Evolutionary conservation across 805 yeast genomes (phyloP), one percentile per base, ranked within the genome.

Genomic region (Sugiyamaella lignohabitans): DNA sequence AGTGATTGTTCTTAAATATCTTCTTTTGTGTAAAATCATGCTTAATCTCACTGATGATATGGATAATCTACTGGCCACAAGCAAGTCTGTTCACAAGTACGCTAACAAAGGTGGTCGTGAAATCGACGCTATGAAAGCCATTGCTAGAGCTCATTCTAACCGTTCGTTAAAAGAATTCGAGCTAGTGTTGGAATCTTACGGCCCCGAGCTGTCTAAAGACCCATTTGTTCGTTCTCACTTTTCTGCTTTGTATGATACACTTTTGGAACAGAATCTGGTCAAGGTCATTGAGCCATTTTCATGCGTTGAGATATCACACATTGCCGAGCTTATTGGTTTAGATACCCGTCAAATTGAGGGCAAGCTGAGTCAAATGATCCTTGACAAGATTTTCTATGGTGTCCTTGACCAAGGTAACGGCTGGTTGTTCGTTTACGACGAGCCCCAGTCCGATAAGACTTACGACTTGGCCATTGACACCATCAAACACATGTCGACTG

Each of bases 351-450:
- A 87, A 62, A 87, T 93, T 27, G 99, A 93, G 68, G 94, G 94
- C 18, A 93, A 93, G 65, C 74, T 93, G 53, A 82, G 94, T 42
- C 97, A 91, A 67, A 91, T 93, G 98, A 91, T 93, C 57, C 75
- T 93, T 58, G 98, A 93, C 67, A 84, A 87, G 60, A 85, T 88
- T n/a, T 87, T 93, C 58, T 84, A 82, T 61, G 99, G 98, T 41
- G 98, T 93, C 32, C 73, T 93, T 56, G 98, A 93, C 66, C 99
- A 93, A 71, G 98, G 98, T 40, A 89, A 89, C 63, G 98, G 98
- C 5, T 93, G 97, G 96, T 75, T 93, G 58, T 82, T 87, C 55
- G 79, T 93, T 49, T 93, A 86, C 61, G 95, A 87, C 49, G 85
- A 88, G 62, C 95, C 96, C 37, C 80, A 78, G 60, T 79, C 80